Conservation (phyloP, 768 basidiomycete species). For the Leccinum arenicola region DNA sequence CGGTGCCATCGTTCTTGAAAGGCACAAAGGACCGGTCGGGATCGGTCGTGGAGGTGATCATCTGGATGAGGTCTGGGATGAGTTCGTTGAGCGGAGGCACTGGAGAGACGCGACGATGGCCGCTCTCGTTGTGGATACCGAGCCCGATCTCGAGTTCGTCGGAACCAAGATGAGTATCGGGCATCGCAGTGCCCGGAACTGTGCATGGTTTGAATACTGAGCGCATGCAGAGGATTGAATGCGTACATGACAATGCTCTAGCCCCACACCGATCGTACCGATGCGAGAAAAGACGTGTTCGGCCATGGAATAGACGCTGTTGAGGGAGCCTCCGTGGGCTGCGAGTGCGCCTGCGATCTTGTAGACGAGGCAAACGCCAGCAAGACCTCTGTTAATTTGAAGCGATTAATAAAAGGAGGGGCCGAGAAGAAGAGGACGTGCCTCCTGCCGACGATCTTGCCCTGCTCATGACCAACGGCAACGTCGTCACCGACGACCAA, state of each 20-base stretch:
- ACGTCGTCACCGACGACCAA: slow-evolving; percentile 90
- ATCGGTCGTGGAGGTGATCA: slow-evolving; percentile 71
- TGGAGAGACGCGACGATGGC: slow-evolving; percentile 63
- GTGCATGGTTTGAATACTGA: neutral
- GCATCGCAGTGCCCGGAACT: slow-evolving; percentile 76
- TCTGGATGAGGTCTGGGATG: slow-evolving; percentile 63
- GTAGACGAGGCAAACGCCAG: slow-evolving; percentile 81
- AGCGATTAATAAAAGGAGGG: neutral
- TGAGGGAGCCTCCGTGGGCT: slow-evolving; percentile 58
- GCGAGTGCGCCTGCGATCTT: slow-evolving; percentile 89
- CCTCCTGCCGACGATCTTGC: slow-evolving; percentile 83
- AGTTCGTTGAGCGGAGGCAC: slow-evolving; percentile 70
- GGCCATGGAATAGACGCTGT: slow-evolving; percentile 65
- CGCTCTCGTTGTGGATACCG: slow-evolving; percentile 91
- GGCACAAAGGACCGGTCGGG: slow-evolving; percentile 75
- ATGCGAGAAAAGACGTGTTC: slow-evolving; percentile 63
- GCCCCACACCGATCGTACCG: slow-evolving; percentile 81
- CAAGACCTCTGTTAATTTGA: slow-evolving; percentile 57
- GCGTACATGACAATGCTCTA: slow-evolving; percentile 84
- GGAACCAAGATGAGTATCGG: slow-evolving; percentile 50
- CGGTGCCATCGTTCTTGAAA: slow-evolving; percentile 58
- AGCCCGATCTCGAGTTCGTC: slow-evolving; percentile 85
- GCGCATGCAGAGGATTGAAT: neutral
- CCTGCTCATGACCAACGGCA: slow-evolving; percentile 77
- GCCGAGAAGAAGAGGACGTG: slow-evolving; percentile 13